phyloP scores from a whole-genome alignment of 768 basidiomycete genomes.

The Saitozyma sp. region DNA sequence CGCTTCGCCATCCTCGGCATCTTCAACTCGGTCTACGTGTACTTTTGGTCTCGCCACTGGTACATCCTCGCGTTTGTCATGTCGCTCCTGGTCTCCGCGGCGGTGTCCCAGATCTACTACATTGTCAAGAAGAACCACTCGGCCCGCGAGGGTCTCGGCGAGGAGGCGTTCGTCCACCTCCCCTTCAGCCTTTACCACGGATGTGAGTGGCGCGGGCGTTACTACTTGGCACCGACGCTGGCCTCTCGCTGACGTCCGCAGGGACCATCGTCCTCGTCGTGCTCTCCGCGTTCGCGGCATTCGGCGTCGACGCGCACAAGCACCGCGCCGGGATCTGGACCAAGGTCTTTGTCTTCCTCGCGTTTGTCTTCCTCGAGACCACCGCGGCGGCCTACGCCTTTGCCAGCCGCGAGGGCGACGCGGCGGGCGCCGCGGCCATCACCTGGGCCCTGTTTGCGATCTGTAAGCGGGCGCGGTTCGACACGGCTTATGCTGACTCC shows the following conservation, averaged over 20 bases:
- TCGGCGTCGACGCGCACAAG: conserved; percentile 68
- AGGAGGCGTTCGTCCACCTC: conserved; percentile 88
- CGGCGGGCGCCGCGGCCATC: conserved; percentile 87
- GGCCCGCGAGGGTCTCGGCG: conserved; percentile 62
- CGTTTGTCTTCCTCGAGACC: conserved; percentile 88
- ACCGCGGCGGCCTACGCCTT: conserved; percentile 94
- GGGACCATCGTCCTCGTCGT: conserved; percentile 54
- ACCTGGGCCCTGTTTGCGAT: conserved; percentile 93
- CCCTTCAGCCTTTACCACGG: conserved; percentile 97
- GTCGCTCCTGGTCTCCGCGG: conserved; percentile 79
- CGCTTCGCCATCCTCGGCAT: conserved; percentile 83
- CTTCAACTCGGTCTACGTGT: conserved; percentile 79
- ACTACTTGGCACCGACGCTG: background rate
- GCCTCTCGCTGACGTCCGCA: conserved; percentile 12
- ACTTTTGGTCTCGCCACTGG: conserved; percentile 81
- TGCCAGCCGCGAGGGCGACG: conserved; percentile 82
- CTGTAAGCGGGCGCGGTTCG: conserved; percentile 59
- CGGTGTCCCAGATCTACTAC: conserved; percentile 87
- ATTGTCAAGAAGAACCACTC: conserved; percentile 81
- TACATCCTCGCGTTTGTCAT: conserved; percentile 73
- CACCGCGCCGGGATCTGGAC: conserved; percentile 80
- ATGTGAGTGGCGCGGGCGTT: conserved; percentile 29
- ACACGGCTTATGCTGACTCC: conserved; percentile 1
- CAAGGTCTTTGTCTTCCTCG: conserved; percentile 92
- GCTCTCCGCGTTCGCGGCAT: conserved; percentile 51